Conservation (phyloP, 2,329 filamentous ascomycete genomes). For the Pseudogymnoascus sp. region DNA sequence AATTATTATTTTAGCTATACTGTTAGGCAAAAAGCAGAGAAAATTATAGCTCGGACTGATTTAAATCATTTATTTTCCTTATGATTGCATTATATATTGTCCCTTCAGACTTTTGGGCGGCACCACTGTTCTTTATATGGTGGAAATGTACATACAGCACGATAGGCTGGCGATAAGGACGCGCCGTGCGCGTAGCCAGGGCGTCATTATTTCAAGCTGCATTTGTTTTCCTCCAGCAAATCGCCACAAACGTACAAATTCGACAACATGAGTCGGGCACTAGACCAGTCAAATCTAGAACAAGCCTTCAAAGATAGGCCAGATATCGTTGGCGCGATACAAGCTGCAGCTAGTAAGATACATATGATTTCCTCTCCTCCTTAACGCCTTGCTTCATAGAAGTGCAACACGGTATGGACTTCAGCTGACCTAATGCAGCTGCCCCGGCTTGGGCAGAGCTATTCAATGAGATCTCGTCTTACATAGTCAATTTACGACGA, state of each 20-base stretch:
- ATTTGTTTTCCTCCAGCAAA: background rate
- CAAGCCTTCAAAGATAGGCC: conserved; percentile 27
- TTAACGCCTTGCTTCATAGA: conserved; percentile 14
- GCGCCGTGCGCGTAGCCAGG: conserved; percentile 1
- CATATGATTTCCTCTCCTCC: conserved; percentile 18
- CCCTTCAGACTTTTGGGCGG: background rate
- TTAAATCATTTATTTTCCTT: background rate
- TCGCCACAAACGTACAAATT: conserved; percentile 1
- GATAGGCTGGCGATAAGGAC: conserved; percentile 8
- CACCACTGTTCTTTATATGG: background rate
- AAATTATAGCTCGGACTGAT: background rate
- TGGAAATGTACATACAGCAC: background rate
- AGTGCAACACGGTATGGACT: background rate
- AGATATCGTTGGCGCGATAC: conserved; percentile 28
- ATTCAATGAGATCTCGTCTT: conserved; percentile 30
- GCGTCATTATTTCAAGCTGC: conserved; percentile 7
- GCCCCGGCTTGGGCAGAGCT: conserved; percentile 23
- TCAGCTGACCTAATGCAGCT: conserved; percentile 11
- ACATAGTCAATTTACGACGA: conserved; percentile 19
- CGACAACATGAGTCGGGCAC: conserved; percentile 20
- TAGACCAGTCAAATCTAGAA: conserved; percentile 26
- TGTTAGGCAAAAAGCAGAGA: background rate
- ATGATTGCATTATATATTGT: background rate
- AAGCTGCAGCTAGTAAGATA: conserved; percentile 26
- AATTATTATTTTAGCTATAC: background rate